Percentiles rank a stretch among this genome's conserved stretches.
These are phyloP conservation scores for Penicillium digitatum DNA, from an alignment of 2,329 filamentous ascomycete genomes.

Conservation along the genomic window DNA sequence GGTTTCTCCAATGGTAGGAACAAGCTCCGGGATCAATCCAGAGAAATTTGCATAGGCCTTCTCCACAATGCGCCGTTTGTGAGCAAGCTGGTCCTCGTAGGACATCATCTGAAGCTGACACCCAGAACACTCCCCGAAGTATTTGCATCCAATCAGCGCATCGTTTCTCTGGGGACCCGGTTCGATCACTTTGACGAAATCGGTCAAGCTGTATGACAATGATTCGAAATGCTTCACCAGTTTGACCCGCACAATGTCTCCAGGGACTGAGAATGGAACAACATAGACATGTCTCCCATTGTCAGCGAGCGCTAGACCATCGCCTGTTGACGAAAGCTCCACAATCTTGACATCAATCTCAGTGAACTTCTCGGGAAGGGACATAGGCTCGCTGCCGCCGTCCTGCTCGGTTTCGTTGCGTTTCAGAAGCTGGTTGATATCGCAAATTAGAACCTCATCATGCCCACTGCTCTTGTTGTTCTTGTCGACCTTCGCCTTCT, in stretches of 20 bases:
- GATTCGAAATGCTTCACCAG: constrained; percentile 66
- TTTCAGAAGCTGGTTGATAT: constrained; percentile 51
- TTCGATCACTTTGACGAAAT: constrained; percentile 72
- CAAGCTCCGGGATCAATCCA: constrained; percentile 66
- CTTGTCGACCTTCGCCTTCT: constrained; percentile 52
- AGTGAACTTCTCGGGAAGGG: constrained; percentile 62
- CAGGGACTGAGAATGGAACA: constrained; percentile 82
- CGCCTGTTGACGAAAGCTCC: constrained; percentile 84
- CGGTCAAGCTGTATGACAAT: constrained; percentile 69
- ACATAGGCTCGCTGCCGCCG: constrained; percentile 22
- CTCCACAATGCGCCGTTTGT: constrained; percentile 82
- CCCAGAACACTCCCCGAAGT: constrained; percentile 82
- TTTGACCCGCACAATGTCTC: constrained; percentile 74
- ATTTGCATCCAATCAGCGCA: constrained; percentile 70
- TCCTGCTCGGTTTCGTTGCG: constrained; percentile 25
- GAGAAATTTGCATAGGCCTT: constrained; percentile 93
- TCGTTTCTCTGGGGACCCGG: constrained; percentile 75
- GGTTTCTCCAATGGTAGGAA: constrained; percentile 76
- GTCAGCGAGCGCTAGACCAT: constrained; percentile 73
- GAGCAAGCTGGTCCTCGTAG: constrained; percentile 76
- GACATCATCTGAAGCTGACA: constrained; percentile 98
- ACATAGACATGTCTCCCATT: constrained; percentile 71
- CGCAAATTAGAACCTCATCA: constrained; percentile 63
- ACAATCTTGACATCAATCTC: constrained; percentile 80
- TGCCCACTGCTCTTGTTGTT: constrained; percentile 60